Base-by-base conservation (phyloP, 352 stramenopile genomes). In the Blastocystis sp. region DNA sequence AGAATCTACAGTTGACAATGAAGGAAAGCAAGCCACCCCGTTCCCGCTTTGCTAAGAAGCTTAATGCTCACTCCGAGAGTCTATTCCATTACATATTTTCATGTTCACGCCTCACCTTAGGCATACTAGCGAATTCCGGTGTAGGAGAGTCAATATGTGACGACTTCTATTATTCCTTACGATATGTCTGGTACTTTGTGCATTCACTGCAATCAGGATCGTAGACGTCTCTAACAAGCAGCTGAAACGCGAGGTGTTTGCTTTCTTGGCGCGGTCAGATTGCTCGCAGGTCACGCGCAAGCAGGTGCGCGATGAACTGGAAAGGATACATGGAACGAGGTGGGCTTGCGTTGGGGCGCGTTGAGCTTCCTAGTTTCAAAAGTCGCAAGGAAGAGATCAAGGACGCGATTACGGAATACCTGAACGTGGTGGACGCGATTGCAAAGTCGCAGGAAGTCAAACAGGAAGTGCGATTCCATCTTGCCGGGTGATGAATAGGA, bases 31-130 rank as follows among this genome's bases (percentile, higher is more conserved):
- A 3, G 7, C 10, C 43, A 88, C 78, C 78, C 78, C 63, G 78
- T 88, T 2, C 78, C 78, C 17, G 78, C 78, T 78, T 88, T 88
- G 38, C 78, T 88, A 24, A 88, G 57, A 21, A 88, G 45, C 68
- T 88, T 88, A 43, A 88, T 79, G 57, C 64, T 79, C 24, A 88
- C 78, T 43, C 68, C 68, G 10, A 88, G 28, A n/a, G 62, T 62
- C 78, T 88, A 88, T 78, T 42, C 21, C 21, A 4, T 43, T 79
- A 40, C 48, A 42, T 38, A n/a, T 17, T n/a, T 19, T 11, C 11
- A 1, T 40, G 43, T 21, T 79, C 48, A 7, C 6, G 6, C 57
- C 21, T 14, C 69, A 84, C 74, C n/a, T 84, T 84, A 19, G 74
- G 74, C 74, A 84, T 84, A 52, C 3, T 57, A 7, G 48, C 48